A percentile compares a stretch with the other conserved stretches of the same genome.
phyloP scores from a whole-genome alignment of 495 filamentous ascomycete genomes.

The Staphylotrichum tortipilum region DNA sequence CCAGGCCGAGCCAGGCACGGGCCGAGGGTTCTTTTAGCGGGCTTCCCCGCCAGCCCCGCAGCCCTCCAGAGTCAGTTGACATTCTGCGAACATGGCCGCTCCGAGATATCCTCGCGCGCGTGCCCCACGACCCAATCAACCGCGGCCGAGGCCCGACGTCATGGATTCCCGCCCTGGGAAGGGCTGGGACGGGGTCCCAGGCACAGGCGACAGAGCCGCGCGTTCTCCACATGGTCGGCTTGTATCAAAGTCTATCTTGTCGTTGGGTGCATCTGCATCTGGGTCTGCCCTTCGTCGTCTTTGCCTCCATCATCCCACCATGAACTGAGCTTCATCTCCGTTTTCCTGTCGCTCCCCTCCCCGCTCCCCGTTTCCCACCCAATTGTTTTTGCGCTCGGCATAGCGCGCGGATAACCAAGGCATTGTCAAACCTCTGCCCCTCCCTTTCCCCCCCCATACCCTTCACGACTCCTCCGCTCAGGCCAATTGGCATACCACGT shows the following conservation, averaged over 20 bases:
- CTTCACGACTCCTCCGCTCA: not conserved
- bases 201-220: conserved; percentile 15
- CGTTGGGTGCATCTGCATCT: too few species aligned
- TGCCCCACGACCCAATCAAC: conserved; percentile 18
- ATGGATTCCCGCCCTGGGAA: conserved; percentile 7
- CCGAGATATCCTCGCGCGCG: conserved; percentile 21
- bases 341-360: too few species aligned
- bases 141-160: conserved; percentile 14
- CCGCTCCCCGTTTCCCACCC: too few species aligned
- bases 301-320: conserved; percentile 7
- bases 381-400: not conserved
- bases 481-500: conserved; percentile 21
- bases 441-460: too few species aligned
- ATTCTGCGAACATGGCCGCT: not conserved
- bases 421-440: conserved; percentile 8
- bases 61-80: not conserved
- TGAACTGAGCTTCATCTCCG: too few species aligned
- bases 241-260: conserved; percentile 17
- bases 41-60: conserved; percentile 11
- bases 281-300: too few species aligned
- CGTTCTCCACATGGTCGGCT: conserved; percentile 12
- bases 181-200: too few species aligned
- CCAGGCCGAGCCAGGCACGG: not conserved
- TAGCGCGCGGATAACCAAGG: conserved; percentile 20
- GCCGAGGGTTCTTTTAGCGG: not conserved